These are phyloP conservation scores for Coemansia reversa DNA, from an alignment of 192 early-diverging fungal genomes.

Conservation along the genomic window DNA sequence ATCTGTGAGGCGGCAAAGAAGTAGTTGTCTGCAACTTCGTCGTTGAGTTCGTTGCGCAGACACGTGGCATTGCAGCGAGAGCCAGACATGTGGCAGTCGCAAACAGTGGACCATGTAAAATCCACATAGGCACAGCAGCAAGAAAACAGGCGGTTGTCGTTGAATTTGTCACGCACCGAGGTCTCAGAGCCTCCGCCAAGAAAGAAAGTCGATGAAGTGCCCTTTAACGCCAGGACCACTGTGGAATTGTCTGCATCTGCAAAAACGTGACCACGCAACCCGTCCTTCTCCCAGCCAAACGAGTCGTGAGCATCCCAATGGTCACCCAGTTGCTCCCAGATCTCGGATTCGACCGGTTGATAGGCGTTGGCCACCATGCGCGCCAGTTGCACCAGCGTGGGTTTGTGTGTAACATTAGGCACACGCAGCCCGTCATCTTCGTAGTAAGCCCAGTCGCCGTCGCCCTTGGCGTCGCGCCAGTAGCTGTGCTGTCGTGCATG, in stretches of 20 bases:
- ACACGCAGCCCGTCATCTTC: constrained; percentile 54
- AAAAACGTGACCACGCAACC: constrained; percentile 88
- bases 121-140: constrained; percentile 92
- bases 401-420: constrained; percentile 72
- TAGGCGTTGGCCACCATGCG: constrained; percentile 88
- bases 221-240: constrained; percentile 85
- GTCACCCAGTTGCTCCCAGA: constrained; percentile 70
- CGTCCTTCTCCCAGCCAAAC: constrained; percentile 74
- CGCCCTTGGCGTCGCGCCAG: constrained; percentile 24
- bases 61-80: constrained; percentile 64
- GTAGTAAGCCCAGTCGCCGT: constrained; percentile 46
- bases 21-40: constrained; percentile 57
- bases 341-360: constrained; percentile 58
- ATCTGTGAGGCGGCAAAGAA: constrained; percentile 61
- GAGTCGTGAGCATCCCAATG: constrained; percentile 64
- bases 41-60: constrained; percentile 59
- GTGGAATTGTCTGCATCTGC: constrained; percentile 61
- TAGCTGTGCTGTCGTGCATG: constrained; percentile 46
- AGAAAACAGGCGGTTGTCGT: constrained; percentile 93
- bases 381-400: constrained; percentile 71
- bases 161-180: constrained; percentile 69
- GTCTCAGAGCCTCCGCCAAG: constrained; percentile 71
- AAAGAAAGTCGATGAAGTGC: constrained; percentile 70
- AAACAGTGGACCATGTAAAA: constrained; percentile 79
- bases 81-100: constrained; percentile 70